Base-by-base conservation (phyloP, 1,284 basidiomycete genomes). In the Lentinus polychrous region DNA sequence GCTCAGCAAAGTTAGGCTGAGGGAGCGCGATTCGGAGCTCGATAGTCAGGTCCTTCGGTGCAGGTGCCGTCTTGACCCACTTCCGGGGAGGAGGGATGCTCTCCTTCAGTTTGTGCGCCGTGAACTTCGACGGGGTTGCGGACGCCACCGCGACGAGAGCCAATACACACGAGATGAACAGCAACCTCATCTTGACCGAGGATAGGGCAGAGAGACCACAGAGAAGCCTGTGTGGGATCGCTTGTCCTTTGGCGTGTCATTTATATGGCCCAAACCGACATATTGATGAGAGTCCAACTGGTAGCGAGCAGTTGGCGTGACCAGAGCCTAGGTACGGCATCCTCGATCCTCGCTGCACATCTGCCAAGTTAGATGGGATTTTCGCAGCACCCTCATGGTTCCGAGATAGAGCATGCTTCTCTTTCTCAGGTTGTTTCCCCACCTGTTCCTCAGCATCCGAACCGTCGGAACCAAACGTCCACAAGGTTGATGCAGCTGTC, bases 11-110 rank as follows among this genome's bases (percentile, higher is more conserved):
- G 54, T 81, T 75, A 15, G 76, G 70, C 59, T 87, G 86, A 2
- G 75, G 74, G 17, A 90, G 74, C 14, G 74, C 82, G 53, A 88
- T 81, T 46, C 78, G 77, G 46, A 85, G 74, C 41, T 68, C 66
- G 52, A 86, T 74, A 44, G 57, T 62, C 52, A 78, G 73, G 57
- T 74, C 66, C 3, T 74, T 57, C n/a, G 74, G 70, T 10, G 79
- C 73, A 14, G 64, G 60, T 22, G 65, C 59, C 14, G 70, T 59
- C 50, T 69, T 69, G 8, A 63, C 60, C 82, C 82, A 84, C 42
- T 73, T 74, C 31, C 60, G 66, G 37, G 83, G 79, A 33, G 71
- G 64, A 3, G 53, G 32, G 49, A 81, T 60, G 49, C 58, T 66
- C 54, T 75, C 71, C 58, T 74, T 74, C 56, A 74, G 54, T 49